Percentiles rank a stretch among this genome's conserved stretches.
These are phyloP conservation scores for Abrus precatorius DNA, from an alignment of 306 rosid species.

Conservation along the genomic window DNA sequence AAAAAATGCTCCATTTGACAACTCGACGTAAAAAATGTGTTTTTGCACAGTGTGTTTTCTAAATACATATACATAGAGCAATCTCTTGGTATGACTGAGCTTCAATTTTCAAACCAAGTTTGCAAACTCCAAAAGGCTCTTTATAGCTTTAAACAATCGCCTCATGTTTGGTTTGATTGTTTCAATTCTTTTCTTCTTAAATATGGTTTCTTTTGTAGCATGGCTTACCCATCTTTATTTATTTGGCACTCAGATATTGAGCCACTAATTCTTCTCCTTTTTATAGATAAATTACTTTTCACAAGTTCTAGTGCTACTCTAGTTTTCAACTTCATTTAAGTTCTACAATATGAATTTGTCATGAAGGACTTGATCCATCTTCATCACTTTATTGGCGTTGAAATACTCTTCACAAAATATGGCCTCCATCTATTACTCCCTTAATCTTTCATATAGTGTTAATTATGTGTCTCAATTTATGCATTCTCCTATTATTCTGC, in stretches of 20 bases:
- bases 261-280: neutral
- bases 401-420: neutral
- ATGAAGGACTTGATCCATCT: neutral
- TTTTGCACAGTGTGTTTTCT: neutral
- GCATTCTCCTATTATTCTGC: neutral
- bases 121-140: neutral
- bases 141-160: neutral
- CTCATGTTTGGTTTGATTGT: neutral
- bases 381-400: neutral
- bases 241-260: neutral
- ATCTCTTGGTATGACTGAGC: neutral
- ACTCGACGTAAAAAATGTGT: neutral
- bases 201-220: neutral
- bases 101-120: neutral
- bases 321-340: neutral
- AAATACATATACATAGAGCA: neutral
- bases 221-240: neutral
- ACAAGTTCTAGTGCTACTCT: neutral
- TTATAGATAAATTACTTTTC: neutral
- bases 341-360: neutral
- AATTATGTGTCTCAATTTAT: neutral
- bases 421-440: neutral
- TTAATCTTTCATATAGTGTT: neutral
- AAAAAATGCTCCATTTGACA: slow-evolving; percentile 5
- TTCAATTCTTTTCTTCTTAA: slow-evolving; percentile 8